Conservation (phyloP, 2,329 filamentous ascomycete genomes). For the Neonectria faginata region DNA sequence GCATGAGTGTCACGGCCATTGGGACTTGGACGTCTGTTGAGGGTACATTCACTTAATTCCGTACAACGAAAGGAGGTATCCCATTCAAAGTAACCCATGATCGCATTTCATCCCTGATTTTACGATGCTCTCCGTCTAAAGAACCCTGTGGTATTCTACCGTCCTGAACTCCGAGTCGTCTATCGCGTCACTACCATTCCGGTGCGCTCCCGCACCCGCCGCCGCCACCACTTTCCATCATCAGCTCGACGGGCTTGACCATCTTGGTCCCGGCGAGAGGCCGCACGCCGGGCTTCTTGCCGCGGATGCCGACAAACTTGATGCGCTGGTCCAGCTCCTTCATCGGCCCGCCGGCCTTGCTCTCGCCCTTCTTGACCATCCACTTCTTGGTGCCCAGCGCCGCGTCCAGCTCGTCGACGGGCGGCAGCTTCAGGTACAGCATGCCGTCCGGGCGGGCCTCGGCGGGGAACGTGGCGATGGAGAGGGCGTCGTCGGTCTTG, state of each 20-base stretch:
- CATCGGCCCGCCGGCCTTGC: conserved; percentile 50
- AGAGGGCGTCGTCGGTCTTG: conserved; percentile 78
- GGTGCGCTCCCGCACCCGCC: conserved; percentile 57
- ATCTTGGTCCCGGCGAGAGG: conserved; percentile 49
- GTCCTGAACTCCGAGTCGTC: conserved; percentile 25
- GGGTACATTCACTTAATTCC: conserved; percentile 31
- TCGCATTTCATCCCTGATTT: conserved; percentile 20
- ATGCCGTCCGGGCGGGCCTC: conserved; percentile 80
- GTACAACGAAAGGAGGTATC: conserved; percentile 29
- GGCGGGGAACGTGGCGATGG: conserved; percentile 83
- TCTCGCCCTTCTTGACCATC: conserved; percentile 80
- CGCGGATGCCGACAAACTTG: conserved; percentile 57
- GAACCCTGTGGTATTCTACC: conserved; percentile 1
- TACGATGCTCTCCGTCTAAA: conserved; percentile 7
- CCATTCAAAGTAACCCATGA: conserved; percentile 29
- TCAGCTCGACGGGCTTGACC: conserved; percentile 53
- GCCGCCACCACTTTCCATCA: conserved; percentile 52
- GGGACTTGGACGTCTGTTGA: conserved; percentile 22
- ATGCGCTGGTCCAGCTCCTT: conserved; percentile 60
- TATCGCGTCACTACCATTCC: conserved; percentile 56
- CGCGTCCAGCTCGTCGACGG: conserved; percentile 82
- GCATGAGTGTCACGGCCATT: conserved; percentile 18
- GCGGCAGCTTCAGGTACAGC: conserved; percentile 84
- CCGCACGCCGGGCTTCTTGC: conserved; percentile 56
- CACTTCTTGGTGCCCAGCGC: conserved; percentile 83